Conservation (phyloP, 441 rosid species). For the Theobroma grandiflorum region DNA sequence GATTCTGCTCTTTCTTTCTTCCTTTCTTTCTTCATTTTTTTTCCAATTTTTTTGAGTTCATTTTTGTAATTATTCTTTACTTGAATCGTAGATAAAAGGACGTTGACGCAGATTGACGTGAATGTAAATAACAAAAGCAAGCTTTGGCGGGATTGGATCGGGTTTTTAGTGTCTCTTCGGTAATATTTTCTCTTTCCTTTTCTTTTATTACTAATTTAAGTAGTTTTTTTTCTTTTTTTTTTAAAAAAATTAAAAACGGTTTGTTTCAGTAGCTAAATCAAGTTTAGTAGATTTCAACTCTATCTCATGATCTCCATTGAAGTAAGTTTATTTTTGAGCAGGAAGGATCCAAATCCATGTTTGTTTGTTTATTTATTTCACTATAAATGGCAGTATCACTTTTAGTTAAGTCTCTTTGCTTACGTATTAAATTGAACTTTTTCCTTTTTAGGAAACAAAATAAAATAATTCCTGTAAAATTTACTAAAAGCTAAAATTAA, state of each 20-base stretch:
- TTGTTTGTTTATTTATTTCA: conserved; percentile 10
- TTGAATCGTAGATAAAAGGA: conserved; percentile 36
- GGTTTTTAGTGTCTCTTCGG: conserved; percentile 12
- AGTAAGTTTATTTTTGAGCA: conserved; percentile 6
- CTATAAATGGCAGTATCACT: conserved; percentile 12
- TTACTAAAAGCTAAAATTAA: too few relatives aligned
- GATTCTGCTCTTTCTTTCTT: conserved; percentile 20
- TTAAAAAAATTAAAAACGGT: background rate
- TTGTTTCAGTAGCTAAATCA: background rate
- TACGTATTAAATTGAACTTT: background rate
- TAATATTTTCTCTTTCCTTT: background rate
- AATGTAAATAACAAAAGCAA: conserved; percentile 12
- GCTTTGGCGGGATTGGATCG: conserved; percentile 7
- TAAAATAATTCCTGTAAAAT: background rate
- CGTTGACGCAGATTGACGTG: conserved; percentile 13
- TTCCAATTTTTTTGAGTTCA: background rate
- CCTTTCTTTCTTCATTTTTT: conserved; percentile 26
- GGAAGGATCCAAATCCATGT: conserved; percentile 6
- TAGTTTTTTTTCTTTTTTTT: background rate
- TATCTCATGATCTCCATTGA: background rate
- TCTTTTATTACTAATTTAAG: background rate
- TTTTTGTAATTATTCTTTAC: conserved; percentile 35
- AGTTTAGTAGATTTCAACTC: background rate
- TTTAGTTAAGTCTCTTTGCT: conserved; percentile 20
- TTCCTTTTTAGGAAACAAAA: background rate